Conservation (phyloP, 2,329 filamentous ascomycete genomes). For the Curvularia sp. region DNA sequence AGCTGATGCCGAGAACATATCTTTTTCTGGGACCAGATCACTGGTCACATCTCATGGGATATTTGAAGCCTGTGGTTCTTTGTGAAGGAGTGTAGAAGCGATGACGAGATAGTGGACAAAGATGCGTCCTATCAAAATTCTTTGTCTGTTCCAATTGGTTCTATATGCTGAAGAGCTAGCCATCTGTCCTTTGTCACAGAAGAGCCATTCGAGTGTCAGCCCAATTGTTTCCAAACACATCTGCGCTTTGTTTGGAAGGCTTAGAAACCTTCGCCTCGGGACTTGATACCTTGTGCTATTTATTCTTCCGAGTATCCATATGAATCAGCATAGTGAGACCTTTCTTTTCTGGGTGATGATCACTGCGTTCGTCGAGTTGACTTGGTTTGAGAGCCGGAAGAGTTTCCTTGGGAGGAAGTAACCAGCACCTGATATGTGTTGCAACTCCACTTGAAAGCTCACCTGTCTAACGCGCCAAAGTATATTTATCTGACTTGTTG, state of each 20-base stretch:
- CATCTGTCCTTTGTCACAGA: slow-evolving; percentile 9
- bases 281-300: not conserved
- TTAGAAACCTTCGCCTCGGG: not conserved
- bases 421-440: not conserved
- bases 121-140: slow-evolving; percentile 1
- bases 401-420: not conserved
- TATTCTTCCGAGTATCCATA: not conserved
- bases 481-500: not conserved
- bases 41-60: not conserved
- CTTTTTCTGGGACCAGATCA: not conserved
- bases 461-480: not conserved
- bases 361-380: not conserved
- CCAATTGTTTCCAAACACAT: not conserved
- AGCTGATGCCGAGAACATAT: not conserved
- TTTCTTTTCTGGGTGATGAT: not conserved
- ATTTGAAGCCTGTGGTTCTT: slow-evolving; percentile 6
- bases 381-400: not conserved
- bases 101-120: slow-evolving; percentile 4
- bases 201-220: not conserved
- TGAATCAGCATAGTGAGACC: not conserved
- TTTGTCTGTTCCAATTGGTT: slow-evolving; percentile 9
- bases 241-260: slow-evolving; percentile 6
- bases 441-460: not conserved
- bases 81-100: slow-evolving; percentile 3
- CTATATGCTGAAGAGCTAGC: not conserved